A percentile compares a stretch with the other conserved stretches of the same genome.
Evolutionary conservation across 2,329 filamentous ascomycete genomes (phyloP).

Genomic region (Xylaria polymorpha): DNA sequence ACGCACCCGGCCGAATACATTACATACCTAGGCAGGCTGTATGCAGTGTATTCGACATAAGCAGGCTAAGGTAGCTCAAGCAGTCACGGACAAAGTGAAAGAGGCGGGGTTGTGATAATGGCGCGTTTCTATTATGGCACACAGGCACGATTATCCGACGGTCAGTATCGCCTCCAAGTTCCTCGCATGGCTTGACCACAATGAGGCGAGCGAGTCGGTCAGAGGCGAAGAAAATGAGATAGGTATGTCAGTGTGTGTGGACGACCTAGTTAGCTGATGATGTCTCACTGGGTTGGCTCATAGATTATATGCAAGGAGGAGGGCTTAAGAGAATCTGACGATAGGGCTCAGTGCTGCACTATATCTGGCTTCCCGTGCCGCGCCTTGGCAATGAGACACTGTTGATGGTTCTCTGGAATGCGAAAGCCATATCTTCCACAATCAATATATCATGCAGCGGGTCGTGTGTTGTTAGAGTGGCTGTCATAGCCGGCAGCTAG

Average conservation of each 20-base stretch:
- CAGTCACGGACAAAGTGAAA: neutral
- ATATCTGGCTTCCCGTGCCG: slow-evolving; percentile 34
- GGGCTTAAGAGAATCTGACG: slow-evolving; percentile 28
- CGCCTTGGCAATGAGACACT: slow-evolving; percentile 37
- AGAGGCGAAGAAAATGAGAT: slow-evolving; percentile 18
- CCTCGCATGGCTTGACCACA: slow-evolving; percentile 27
- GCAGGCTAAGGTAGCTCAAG: slow-evolving; percentile 7
- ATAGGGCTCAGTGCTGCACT: slow-evolving; percentile 30
- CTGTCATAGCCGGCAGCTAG: slow-evolving; percentile 19
- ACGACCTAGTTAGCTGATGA: slow-evolving; percentile 17
- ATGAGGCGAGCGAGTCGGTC: slow-evolving; percentile 19
- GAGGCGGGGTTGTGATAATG: slow-evolving; percentile 14
- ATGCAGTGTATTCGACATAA: too few relatives aligned
- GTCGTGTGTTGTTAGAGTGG: slow-evolving; percentile 16
- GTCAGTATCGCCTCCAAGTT: slow-evolving; percentile 32
- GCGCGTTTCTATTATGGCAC: slow-evolving; percentile 34
- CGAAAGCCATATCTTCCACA: neutral
- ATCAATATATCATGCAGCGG: slow-evolving; percentile 26
- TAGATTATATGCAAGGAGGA: slow-evolving; percentile 30
- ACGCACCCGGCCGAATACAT: neutral
- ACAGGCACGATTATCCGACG: slow-evolving; percentile 40
- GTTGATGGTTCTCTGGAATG: slow-evolving; percentile 11
- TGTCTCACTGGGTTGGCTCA: slow-evolving; percentile 2
- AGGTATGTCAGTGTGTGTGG: neutral
- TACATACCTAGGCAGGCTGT: neutral